phyloP scores from a whole-genome alignment of 257 asterid genomes.

The Solanum chilense region DNA sequence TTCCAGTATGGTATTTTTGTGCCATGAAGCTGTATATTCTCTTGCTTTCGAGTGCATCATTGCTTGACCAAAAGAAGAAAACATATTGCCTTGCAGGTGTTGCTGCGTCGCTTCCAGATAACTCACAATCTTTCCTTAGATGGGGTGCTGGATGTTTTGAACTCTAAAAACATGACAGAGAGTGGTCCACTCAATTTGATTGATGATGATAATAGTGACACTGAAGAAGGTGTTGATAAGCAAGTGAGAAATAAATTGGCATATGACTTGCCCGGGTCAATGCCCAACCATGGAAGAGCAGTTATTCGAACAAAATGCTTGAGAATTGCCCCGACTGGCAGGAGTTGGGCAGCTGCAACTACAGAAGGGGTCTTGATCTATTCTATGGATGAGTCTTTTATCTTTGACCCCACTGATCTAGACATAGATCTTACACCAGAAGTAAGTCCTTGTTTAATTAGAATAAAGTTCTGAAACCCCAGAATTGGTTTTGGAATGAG shows the following conservation, averaged over 20 bases:
- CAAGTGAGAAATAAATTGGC: slow-evolving; percentile 53
- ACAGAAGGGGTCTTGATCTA: slow-evolving; percentile 90
- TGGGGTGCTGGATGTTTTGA: slow-evolving; percentile 88
- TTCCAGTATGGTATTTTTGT: not conserved
- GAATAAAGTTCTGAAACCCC: not conserved
- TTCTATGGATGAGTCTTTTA: slow-evolving; percentile 86
- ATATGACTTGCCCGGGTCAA: slow-evolving; percentile 86
- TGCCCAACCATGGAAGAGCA: slow-evolving; percentile 88
- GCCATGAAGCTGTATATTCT: not conserved
- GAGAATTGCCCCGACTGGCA: slow-evolving; percentile 94
- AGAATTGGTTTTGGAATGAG: not conserved
- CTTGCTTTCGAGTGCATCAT: not conserved
- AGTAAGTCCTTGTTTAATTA: slow-evolving; percentile 25
- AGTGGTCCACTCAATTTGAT: slow-evolving; percentile 89
- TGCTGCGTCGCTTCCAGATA: slow-evolving; percentile 77
- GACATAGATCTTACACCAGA: slow-evolving; percentile 97
- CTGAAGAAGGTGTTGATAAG: slow-evolving; percentile 80
- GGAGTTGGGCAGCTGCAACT: slow-evolving; percentile 98
- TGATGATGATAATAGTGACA: slow-evolving; percentile 75
- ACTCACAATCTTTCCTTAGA: slow-evolving; percentile 81
- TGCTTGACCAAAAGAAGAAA: not conserved
- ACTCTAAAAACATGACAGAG: slow-evolving; percentile 91
- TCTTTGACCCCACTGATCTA: slow-evolving; percentile 97
- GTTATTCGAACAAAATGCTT: slow-evolving; percentile 75
- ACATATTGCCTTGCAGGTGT: slow-evolving; percentile 38